These are phyloP conservation scores for Adansonia madagascariensis DNA, from an alignment of 441 rosid species.

Conservation along the genomic window DNA sequence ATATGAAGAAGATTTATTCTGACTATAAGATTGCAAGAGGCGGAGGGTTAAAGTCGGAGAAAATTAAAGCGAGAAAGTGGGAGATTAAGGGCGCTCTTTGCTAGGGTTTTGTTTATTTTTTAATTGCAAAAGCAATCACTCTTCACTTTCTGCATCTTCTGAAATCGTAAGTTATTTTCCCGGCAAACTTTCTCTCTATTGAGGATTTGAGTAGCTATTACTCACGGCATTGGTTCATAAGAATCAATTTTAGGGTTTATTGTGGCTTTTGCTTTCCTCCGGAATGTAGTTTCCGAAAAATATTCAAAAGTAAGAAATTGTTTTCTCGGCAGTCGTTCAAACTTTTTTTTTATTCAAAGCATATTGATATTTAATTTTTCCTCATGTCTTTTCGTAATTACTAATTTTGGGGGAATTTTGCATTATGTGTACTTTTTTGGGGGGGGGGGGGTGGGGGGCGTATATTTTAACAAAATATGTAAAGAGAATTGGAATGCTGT, in stretches of 20 bases:
- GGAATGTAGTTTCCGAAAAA: neutral
- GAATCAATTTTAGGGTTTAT: neutral
- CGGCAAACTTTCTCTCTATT: neutral
- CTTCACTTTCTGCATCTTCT: conserved; percentile 2
- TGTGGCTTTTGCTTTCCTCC: neutral
- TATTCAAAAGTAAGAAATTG: neutral
- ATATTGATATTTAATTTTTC: neutral
- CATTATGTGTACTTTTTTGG: neutral
- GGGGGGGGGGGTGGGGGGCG: too few relatives aligned
- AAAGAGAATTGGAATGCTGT: neutral
- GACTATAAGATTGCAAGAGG: neutral
- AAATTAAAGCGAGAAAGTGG: neutral
- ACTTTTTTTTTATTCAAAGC: neutral
- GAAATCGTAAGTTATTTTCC: conserved; percentile 20
- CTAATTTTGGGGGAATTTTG: neutral
- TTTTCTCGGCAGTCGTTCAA: neutral
- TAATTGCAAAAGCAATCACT: neutral
- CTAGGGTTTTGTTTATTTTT: conserved; percentile 23
- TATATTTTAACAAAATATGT: neutral
- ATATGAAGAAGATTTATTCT: neutral
- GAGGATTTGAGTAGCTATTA: neutral
- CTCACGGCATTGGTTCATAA: conserved; percentile 3
- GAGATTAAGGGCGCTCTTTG: neutral
- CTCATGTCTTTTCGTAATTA: neutral
- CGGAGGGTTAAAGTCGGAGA: neutral